These are phyloP conservation scores for Pezicula rhizophila DNA, from an alignment of 2,329 filamentous ascomycete species.

Conservation along the genomic window DNA sequence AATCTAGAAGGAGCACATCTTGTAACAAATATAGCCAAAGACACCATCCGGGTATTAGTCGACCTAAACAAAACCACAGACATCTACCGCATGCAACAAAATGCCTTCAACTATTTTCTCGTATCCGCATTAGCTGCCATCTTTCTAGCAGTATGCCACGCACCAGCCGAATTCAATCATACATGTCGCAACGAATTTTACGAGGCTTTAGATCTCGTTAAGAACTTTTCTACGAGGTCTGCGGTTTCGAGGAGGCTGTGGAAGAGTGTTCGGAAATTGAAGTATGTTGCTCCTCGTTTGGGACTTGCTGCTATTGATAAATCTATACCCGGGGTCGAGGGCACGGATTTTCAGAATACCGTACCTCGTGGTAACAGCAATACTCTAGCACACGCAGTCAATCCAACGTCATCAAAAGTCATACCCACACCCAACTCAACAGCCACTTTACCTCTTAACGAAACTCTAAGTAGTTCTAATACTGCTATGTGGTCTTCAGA, in stretches of 20 bases:
- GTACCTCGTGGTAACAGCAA: neutral
- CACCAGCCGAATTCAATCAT: slow-evolving; percentile 63
- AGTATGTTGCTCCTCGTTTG: slow-evolving; percentile 63
- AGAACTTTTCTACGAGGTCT: slow-evolving; percentile 64
- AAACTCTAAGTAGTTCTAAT: neutral
- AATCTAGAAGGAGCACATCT: slow-evolving; percentile 69
- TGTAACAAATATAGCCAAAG: slow-evolving; percentile 68
- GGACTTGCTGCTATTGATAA: slow-evolving; percentile 30
- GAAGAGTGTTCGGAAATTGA: slow-evolving; percentile 64
- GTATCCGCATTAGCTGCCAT: slow-evolving; percentile 69
- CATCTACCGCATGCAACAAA: slow-evolving; percentile 65
- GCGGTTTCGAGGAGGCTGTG: slow-evolving; percentile 69
- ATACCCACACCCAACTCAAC: neutral
- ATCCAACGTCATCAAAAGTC: neutral
- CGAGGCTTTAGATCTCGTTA: slow-evolving; percentile 68
- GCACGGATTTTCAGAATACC: neutral
- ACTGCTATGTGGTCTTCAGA: neutral
- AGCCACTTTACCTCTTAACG: too few species aligned
- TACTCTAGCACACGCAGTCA: neutral
- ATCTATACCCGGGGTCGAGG: neutral
- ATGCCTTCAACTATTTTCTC: slow-evolving; percentile 77
- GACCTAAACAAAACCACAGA: slow-evolving; percentile 67
- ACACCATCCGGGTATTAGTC: slow-evolving; percentile 66
- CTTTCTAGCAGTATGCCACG: slow-evolving; percentile 71
- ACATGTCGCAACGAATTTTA: slow-evolving; percentile 71